Evolutionary conservation across 2,329 filamentous ascomycete genomes (phyloP).

Genomic region (Pleomassaria siparia): DNA sequence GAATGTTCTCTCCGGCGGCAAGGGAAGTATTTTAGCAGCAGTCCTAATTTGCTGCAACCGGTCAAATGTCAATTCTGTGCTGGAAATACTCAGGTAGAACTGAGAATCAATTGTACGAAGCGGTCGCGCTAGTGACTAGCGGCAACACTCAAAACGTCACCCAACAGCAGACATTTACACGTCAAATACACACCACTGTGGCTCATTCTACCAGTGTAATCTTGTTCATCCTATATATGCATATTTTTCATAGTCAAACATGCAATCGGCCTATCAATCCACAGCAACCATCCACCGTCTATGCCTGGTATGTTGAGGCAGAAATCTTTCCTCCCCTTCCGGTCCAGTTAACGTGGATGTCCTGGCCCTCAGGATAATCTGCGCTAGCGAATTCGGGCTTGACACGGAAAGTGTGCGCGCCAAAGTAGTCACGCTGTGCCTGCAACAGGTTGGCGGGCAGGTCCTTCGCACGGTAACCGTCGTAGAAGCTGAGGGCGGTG

Average conservation of each 20-base stretch:
- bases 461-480: conserved; percentile 96
- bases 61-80: not conserved
- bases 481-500: conserved; percentile 97
- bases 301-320: conserved; percentile 96
- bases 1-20: not conserved
- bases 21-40: not conserved
- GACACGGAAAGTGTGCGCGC: conserved; percentile 60
- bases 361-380: conserved; percentile 80
- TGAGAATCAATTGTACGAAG: not conserved
- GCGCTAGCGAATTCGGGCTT: conserved; percentile 58
- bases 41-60: not conserved
- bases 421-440: conserved; percentile 99
- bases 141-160: not conserved
- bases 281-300: conserved; percentile 41
- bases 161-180: too few species aligned
- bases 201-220: conserved; percentile 4
- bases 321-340: conserved; percentile 96
- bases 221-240: conserved; percentile 19
- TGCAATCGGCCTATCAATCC: conserved; percentile 9
- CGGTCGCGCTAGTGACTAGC: conserved; percentile 1
- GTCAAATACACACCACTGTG: too few species aligned
- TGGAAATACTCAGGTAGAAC: not conserved
- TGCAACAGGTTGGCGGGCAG: conserved; percentile 97
- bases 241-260: conserved; percentile 24
- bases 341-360: conserved; percentile 99